These are phyloP conservation scores for Hypoxylon trugodes DNA, from an alignment of 495 filamentous ascomycete genomes.

Conservation along the genomic window DNA sequence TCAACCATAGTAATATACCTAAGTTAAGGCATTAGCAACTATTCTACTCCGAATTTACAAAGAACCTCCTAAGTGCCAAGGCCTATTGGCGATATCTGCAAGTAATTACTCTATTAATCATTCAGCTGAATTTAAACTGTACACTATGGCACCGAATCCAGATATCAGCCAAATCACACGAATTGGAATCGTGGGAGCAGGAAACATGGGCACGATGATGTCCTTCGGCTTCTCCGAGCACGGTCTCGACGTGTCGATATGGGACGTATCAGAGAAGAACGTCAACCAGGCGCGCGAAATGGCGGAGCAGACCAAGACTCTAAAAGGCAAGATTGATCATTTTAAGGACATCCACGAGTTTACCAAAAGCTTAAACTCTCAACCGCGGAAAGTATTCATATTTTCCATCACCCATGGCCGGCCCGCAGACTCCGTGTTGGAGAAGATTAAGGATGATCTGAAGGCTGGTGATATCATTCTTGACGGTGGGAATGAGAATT, in stretches of 20 bases:
- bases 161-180: constrained; percentile 28
- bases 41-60: too few species aligned
- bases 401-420: constrained; percentile 76
- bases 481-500: constrained; percentile 77
- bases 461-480: constrained; percentile 73
- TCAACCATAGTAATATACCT: too few species aligned
- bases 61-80: too few species aligned
- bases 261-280: constrained; percentile 33
- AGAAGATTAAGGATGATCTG: constrained; percentile 63
- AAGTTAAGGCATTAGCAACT: too few species aligned
- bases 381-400: constrained; percentile 61
- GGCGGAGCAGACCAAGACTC: constrained; percentile 22
- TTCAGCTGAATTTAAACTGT: neutral
- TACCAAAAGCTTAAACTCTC: constrained; percentile 26
- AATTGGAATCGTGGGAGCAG: constrained; percentile 30
- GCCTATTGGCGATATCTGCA: too few species aligned
- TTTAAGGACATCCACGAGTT: constrained; percentile 35
- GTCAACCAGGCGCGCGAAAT: constrained; percentile 23
- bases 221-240: constrained; percentile 35
- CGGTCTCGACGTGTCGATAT: constrained; percentile 30
- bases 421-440: constrained; percentile 72
- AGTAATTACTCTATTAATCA: neutral
- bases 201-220: constrained; percentile 36
- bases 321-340: constrained; percentile 29
- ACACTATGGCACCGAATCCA: constrained; percentile 7